Percentiles rank a stretch among this genome's conserved stretches.
Evolutionary conservation across 1,139 yeast genomes (phyloP).

Genomic region (Scheffersomyces parashehatae): DNA sequence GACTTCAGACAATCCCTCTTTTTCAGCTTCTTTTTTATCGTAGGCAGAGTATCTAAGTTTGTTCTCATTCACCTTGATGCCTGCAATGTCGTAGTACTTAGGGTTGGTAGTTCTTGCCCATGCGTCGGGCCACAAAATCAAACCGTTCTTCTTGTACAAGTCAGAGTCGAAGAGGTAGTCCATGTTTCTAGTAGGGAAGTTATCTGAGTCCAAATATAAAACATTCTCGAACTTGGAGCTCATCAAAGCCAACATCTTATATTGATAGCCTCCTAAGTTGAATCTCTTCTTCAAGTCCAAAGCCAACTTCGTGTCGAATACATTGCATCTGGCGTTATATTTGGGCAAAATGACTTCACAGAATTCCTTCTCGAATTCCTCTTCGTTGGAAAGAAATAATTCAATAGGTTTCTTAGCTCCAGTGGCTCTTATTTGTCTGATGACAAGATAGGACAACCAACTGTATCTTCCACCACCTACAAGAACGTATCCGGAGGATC

Average conservation of each 20-base stretch:
- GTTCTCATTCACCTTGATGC: conserved; percentile 35
- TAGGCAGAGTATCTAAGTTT: conserved; percentile 36
- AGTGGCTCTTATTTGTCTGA: conserved; percentile 39
- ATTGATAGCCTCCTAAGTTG: conserved; percentile 58
- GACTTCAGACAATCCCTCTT: conserved; percentile 17
- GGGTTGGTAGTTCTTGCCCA: conserved; percentile 55
- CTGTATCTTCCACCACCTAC: conserved; percentile 48
- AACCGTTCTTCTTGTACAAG: conserved; percentile 40
- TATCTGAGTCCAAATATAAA: conserved; percentile 67
- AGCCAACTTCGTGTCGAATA: conserved; percentile 36
- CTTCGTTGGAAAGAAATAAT: conserved; percentile 51
- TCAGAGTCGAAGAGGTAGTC: conserved; percentile 49
- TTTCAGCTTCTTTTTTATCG: conserved; percentile 28
- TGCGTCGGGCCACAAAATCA: conserved; percentile 54
- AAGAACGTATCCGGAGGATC: conserved; percentile 40
- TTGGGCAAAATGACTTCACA: conserved; percentile 53
- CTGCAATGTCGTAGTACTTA: conserved; percentile 45
- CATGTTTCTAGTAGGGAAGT: conserved; percentile 57
- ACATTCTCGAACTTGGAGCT: conserved; percentile 60
- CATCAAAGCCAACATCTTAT: conserved; percentile 61
- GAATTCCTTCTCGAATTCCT: conserved; percentile 51
- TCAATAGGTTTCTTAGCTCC: conserved; percentile 46
- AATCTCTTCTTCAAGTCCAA: conserved; percentile 25
- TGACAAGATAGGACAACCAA: conserved; percentile 47
- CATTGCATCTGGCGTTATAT: conserved; percentile 56